Percentiles rank a stretch among this genome's conserved stretches.
phyloP scores from a whole-genome alignment of 768 basidiomycete species.

The Calocera cornea region DNA sequence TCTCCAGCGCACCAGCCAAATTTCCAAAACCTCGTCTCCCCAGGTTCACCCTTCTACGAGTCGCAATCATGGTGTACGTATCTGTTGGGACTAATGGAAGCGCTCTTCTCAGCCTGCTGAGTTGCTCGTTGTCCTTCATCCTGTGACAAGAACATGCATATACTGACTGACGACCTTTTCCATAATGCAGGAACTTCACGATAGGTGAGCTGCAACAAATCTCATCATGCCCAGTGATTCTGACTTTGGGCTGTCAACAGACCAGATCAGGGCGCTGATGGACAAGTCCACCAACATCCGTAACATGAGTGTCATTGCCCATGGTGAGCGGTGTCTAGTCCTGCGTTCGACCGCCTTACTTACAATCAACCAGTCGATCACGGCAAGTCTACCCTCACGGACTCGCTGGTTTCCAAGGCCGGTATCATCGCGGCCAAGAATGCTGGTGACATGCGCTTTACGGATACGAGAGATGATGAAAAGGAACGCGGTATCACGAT shows the following conservation, averaged over 20 bases:
- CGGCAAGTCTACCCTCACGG: conserved; percentile 98
- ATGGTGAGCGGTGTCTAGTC: conserved; percentile 42
- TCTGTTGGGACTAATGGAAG: background rate
- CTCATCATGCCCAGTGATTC: too few species aligned
- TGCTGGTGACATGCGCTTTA: conserved; percentile 94
- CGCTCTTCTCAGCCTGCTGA: background rate
- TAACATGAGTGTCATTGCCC: conserved; percentile 90
- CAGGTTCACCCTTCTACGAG: background rate
- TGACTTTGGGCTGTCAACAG: too few species aligned
- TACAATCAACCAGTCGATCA: conserved; percentile 68
- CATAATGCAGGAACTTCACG: conserved; percentile 61
- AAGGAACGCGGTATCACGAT: conserved; percentile 99
- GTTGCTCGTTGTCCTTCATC: background rate
- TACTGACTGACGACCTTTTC: background rate
- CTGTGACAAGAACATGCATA: background rate
- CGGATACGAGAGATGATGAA: conserved; percentile 94
- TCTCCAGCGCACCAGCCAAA: background rate
- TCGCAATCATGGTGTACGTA: conserved; percentile 2
- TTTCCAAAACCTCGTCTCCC: background rate
- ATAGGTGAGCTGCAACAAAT: conserved; percentile 43
- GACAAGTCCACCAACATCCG: conserved; percentile 83
- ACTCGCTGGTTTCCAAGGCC: conserved; percentile 97
- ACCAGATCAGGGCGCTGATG: conserved; percentile 81
- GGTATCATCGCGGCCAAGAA: conserved; percentile 94
- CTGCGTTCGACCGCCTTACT: conserved; percentile 7